Evolutionary conservation across 1,139 yeast genomes (phyloP), one percentile per base, ranked within the genome.

Genomic region (Yamadazyma blattariae): DNA sequence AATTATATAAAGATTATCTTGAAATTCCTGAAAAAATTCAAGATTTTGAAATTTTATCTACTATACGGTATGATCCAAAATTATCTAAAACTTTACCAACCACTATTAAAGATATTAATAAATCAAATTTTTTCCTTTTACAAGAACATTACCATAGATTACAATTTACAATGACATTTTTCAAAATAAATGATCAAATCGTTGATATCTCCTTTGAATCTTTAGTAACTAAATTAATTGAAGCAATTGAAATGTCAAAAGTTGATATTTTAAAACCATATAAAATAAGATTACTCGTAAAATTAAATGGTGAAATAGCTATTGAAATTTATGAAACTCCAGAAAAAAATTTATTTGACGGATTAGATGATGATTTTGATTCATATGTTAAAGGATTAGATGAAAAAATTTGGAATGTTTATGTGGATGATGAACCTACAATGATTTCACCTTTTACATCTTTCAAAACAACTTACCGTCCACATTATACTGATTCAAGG

Each of bases 381-480:
- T 40, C 39, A 1, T 29, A 30, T 14, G 21, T 31, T n/a, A 5
- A 25, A 7, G 27, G 25, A 3, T 9, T 22, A n/a, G 14, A 15
- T 10, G 34, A 35, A 11, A 41, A 41, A 42, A 4, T 59, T 53
- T 86, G 82, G 78, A 75, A 71, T 20, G 79, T 87, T 0, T 80
- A 77, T 47, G 51, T 88, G 5, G 94, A 86, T 53, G 50, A 67
- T 0, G 59, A 70, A 26, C 64, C 77, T 3, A 70, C 77, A 0
- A 51, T 73, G 35, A 71, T 78, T 0, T 78, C 94, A 0, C 87
- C 90, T 2, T 87, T 84, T 56, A 88, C 96, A 0, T 82, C 95
- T 3, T 85, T 90, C 64, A 92, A 92, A 54, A 92, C 97, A 0
- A 87, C 97, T 0, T 62, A 68, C 23, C 67, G 98, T 42, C 65